Percentiles rank a stretch among this genome's conserved stretches.
Conservation (phyloP, 441 rosid species). For the Corymbia citriodora region DNA sequence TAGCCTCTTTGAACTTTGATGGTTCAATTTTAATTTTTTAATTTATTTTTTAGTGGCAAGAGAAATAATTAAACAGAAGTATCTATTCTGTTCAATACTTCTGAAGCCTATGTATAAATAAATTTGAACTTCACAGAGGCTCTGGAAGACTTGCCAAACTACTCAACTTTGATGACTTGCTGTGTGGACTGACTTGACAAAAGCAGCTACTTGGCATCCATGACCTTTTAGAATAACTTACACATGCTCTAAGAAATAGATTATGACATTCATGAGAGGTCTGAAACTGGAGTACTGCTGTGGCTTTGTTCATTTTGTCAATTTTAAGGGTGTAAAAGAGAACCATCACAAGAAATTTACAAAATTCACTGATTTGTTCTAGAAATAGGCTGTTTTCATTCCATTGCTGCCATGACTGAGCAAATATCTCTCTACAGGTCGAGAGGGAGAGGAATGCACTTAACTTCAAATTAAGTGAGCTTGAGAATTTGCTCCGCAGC, state of each 20-base stretch:
- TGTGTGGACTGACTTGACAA: not conserved
- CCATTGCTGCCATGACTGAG: not conserved
- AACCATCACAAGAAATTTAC: not conserved
- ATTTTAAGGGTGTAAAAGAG: not conserved
- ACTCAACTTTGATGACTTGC: not conserved
- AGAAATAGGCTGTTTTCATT: not conserved
- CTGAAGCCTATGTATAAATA: not conserved
- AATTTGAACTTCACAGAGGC: not conserved
- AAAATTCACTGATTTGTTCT: not conserved
- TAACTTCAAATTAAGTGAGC: slow-evolving; percentile 60
- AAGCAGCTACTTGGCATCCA: not conserved
- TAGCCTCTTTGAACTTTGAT: not conserved
- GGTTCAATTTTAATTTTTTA: not conserved
- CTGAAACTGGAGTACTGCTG: not conserved
- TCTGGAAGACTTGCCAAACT: not conserved
- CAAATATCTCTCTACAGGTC: slow-evolving; percentile 37
- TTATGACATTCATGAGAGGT: not conserved
- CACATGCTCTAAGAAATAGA: not conserved
- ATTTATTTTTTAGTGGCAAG: not conserved
- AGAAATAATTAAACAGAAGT: not conserved
- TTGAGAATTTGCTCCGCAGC: slow-evolving; percentile 51
- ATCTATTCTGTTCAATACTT: not conserved
- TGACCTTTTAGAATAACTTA: not conserved
- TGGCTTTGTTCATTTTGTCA: not conserved
- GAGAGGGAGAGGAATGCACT: slow-evolving; percentile 77